Evolutionary conservation across 2,329 filamentous ascomycete species (phyloP), one percentile per base, ranked within the genome.

Genomic region (Akanthomyces muscarius): DNA sequence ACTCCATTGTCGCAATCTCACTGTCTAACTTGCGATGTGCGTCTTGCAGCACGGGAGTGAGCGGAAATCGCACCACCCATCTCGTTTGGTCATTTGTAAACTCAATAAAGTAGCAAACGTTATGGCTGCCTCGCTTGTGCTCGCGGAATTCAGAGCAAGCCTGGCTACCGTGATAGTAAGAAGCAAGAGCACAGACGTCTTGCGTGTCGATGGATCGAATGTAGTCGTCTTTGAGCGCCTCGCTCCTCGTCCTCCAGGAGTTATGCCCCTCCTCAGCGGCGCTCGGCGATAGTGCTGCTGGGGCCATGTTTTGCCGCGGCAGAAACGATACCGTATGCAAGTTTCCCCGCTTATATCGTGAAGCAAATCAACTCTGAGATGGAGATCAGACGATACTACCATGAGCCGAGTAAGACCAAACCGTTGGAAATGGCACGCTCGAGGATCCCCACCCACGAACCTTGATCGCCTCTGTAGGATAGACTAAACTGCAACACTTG

Each of bases 1-100:
- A 62, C 60, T 62, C 51, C 60, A 62, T 41, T n/a, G 60, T 62
- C 10, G 60, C 28, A 62, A 62, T 51, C 18, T 62, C 60, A 30
- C 60, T 50, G 21, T 56, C 51, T 11, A 62, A 23, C 30, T 56
- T 62, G 14, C 44, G 51, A 33, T 25, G 52, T 5, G 25, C 42
- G 23, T 56, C 52, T 23, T n/a, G 44, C 5, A 62, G 52, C 11
- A 56, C 16, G 4, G 60, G 60, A 28, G 36, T 36, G 18, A 62
- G 30, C 44, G 60, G 60, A 25, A 62, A 62, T n/a, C 60, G n/a
- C 28, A 62, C 44, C 10, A 62, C 60, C 60, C 60, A 62, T 44
- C 52, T 55, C 18, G 30, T 48, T 1, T 23, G 14, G 23, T 62
- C 60, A 14, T 16, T 30, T 2, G 60, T 21, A 44, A 62, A 55